Evolutionary conservation across 371 early-diverging fungal species (phyloP), one percentile per base, ranked within the genome.

Genomic region (Massospora cicadina): DNA sequence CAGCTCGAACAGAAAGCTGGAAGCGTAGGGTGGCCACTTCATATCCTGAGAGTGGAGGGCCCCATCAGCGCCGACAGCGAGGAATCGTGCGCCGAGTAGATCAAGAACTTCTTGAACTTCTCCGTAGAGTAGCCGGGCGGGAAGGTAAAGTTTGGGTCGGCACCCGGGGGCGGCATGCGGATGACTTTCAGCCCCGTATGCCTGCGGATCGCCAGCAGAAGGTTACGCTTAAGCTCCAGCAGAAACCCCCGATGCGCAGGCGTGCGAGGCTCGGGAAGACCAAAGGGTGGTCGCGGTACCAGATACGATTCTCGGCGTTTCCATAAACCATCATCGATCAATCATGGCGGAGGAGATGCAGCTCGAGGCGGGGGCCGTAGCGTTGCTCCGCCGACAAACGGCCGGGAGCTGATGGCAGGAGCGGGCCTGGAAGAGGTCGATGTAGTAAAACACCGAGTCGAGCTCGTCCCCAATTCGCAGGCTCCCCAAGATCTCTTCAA

Each of bases 11-110:
- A 80, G 31, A 10, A 82, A 26, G 66, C 76, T 79, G 26, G 81
- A 77, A 3, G 80, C 79, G 67, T 81, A 82, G 5, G 83, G 80
- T 27, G 83, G 83, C 82, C 82, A 82, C 31, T 74, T 65, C 69
- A 71, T 70, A 66, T 75, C 71, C 2, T 43, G 43, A 0, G 77
- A 69, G 13, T 72, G 70, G 24, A 82, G 64, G 24, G 74, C 58
- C 2, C 70, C 77, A 81, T 68, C 33, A 82, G 56, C 1, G 77
- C 74, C 25, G 69, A 55, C 13, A 82, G 29, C 0, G 83, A 77
- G 3, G 74, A 68, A 60, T 82, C 83, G 28, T 82, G 83, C 2
- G 75, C 80, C 1, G 81, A 79, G 62, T 62, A 78, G 79, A 24
- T 81, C 54, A 2, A 68, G 71, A 43, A 82, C 65, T 58, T 73